phyloP scores from a whole-genome alignment of 176 grass and related monocot genomes.

The barley (Hordeum vulgare) region DNA sequence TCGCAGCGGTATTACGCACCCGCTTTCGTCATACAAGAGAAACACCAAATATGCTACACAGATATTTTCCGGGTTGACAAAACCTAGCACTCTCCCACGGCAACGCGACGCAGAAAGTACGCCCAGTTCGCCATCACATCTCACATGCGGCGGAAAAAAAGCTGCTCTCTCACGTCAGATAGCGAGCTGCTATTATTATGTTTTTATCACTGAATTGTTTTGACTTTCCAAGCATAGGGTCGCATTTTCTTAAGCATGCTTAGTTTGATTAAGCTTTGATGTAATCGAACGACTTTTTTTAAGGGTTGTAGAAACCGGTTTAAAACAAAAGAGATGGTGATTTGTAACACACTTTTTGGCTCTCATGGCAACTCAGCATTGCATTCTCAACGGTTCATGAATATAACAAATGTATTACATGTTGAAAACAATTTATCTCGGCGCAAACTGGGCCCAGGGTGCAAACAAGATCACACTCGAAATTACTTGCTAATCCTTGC shows the following conservation, averaged over 20 bases:
- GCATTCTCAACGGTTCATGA: slow-evolving; percentile 15
- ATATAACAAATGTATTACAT: slow-evolving; percentile 26
- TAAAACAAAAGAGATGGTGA: no score
- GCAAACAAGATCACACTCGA: slow-evolving; percentile 14
- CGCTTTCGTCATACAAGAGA: neutral
- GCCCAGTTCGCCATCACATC: neutral
- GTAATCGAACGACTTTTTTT: no score
- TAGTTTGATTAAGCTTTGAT: no score
- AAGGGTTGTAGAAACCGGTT: no score
- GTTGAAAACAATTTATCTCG: slow-evolving; percentile 1
- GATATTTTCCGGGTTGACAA: neutral
- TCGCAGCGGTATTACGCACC: neutral
- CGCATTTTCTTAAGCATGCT: no score
- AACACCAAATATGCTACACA: neutral
- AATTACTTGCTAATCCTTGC: slow-evolving; percentile 25
- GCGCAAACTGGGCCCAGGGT: neutral
- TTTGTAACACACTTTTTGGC: neutral
- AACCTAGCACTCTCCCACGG: neutral
- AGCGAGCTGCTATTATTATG: no score
- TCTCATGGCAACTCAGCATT: neutral
- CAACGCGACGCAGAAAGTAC: no score
- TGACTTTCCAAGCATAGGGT: no score
- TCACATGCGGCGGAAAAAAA: no score
- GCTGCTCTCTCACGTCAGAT: no score
- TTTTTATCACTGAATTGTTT: no score